These are phyloP conservation scores for Mortierella sp. DNA, from an alignment of 371 early-diverging fungal species.

Conservation along the genomic window DNA sequence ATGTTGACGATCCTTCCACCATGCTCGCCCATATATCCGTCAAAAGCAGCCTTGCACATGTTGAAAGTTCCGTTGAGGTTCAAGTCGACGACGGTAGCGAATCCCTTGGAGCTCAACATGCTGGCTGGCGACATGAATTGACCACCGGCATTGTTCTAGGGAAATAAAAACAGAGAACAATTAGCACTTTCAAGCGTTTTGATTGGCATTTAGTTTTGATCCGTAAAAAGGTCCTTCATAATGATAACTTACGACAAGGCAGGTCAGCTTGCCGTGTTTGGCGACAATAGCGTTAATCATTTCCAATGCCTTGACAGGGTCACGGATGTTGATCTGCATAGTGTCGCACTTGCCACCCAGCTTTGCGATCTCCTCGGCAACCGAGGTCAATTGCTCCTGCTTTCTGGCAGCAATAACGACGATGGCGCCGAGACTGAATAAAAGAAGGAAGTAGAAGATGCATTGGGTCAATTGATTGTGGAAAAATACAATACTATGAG, in stretches of 20 bases:
- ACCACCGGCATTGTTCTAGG: constrained; percentile 67
- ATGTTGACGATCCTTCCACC: constrained; percentile 67
- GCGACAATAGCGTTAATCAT: constrained; percentile 55
- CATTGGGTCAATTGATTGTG: neutral
- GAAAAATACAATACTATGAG: neutral
- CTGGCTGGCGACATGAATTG: constrained; percentile 63
- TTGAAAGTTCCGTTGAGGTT: constrained; percentile 69
- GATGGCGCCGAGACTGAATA: constrained; percentile 62
- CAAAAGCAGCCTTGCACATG: constrained; percentile 60
- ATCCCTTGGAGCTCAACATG: constrained; percentile 62
- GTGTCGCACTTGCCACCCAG: constrained; percentile 59
- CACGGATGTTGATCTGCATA: constrained; percentile 62
- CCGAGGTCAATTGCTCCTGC: constrained; percentile 55
- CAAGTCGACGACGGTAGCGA: constrained; percentile 64
- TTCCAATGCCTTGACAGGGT: constrained; percentile 47
- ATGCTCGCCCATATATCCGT: constrained; percentile 61
- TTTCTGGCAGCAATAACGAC: constrained; percentile 65
- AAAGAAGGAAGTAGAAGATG: no score
- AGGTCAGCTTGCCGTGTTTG: constrained; percentile 59
- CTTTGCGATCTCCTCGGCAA: constrained; percentile 58
- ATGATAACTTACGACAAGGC: constrained; percentile 59
- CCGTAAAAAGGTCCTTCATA: neutral
- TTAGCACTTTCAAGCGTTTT: neutral
- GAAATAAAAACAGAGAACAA: neutral
- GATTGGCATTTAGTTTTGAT: neutral